phyloP scores from a whole-genome alignment of 2,329 filamentous ascomycete genomes.

The Colletotrichum sp. region DNA sequence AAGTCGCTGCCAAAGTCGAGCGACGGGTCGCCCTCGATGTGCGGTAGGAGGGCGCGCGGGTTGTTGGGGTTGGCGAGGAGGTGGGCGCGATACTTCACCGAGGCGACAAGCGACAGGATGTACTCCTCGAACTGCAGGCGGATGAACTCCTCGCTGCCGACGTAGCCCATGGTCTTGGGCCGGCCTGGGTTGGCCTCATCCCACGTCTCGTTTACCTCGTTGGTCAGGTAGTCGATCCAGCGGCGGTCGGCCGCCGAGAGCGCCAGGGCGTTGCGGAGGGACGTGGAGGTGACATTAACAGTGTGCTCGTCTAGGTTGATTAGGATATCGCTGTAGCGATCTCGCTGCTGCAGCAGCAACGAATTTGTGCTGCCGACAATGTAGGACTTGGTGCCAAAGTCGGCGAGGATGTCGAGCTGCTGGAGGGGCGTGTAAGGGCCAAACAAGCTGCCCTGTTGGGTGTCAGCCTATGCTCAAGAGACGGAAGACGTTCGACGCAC shows the following conservation, averaged over 20 bases:
- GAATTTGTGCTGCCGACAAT: constrained; percentile 98
- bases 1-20: constrained; percentile 85
- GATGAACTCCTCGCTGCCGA: constrained; percentile 97
- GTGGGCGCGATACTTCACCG: constrained; percentile 87
- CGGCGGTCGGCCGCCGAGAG: constrained; percentile 87
- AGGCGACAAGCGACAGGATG: constrained; percentile 83
- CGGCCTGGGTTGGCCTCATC: constrained; percentile 87
- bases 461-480: constrained; percentile 20
- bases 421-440: constrained; percentile 96
- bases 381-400: constrained; percentile 95
- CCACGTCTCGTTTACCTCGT: constrained; percentile 95
- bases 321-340: constrained; percentile 94
- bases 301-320: constrained; percentile 93
- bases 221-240: constrained; percentile 96
- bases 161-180: constrained; percentile 94
- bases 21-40: constrained; percentile 83
- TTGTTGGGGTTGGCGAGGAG: constrained; percentile 58
- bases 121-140: constrained; percentile 97
- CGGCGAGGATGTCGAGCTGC: constrained; percentile 91
- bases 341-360: constrained; percentile 88
- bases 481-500: constrained; percentile 43
- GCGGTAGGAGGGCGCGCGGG: constrained; percentile 64
- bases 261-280: constrained; percentile 75
- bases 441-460: constrained; percentile 80
- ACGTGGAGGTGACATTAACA: constrained; percentile 82